phyloP scores from a whole-genome alignment of 2,329 filamentous ascomycete genomes.

The Cladophialophora immunda region DNA sequence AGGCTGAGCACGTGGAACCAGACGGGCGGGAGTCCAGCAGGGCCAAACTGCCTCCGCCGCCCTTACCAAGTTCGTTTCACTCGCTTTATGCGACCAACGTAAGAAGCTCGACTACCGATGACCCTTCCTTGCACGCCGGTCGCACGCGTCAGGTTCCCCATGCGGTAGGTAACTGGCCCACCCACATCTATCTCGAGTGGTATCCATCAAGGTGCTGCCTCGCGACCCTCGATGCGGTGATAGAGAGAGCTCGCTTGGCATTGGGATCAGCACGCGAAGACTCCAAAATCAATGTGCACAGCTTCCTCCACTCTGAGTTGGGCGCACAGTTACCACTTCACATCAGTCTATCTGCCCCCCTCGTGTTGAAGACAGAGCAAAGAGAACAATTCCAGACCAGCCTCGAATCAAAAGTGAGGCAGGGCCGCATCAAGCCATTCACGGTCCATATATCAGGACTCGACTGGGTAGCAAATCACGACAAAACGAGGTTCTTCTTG shows the following conservation, averaged over 20 bases:
- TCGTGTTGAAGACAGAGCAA: constrained; percentile 76
- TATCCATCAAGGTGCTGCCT: constrained; percentile 52
- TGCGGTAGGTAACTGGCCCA: constrained; percentile 88
- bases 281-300: constrained; percentile 49
- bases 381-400: constrained; percentile 72
- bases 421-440: constrained; percentile 55
- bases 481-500: constrained; percentile 80
- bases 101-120: constrained; percentile 78
- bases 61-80: constrained; percentile 79
- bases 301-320: constrained; percentile 79
- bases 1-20: constrained; percentile 41
- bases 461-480: constrained; percentile 73
- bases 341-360: constrained; percentile 85
- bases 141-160: constrained; percentile 84
- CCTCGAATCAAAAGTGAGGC: constrained; percentile 57
- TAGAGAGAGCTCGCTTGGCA: constrained; percentile 34
- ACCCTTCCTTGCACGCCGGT: constrained; percentile 85
- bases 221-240: constrained; percentile 43
- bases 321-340: constrained; percentile 82
- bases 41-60: constrained; percentile 32
- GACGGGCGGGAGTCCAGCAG: constrained; percentile 2
- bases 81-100: constrained; percentile 88
- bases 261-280: neutral
- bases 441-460: constrained; percentile 56
- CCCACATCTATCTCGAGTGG: constrained; percentile 94